Evolutionary conservation across 2,329 filamentous ascomycete species (phyloP).

Genomic region (Metarhizium album): DNA sequence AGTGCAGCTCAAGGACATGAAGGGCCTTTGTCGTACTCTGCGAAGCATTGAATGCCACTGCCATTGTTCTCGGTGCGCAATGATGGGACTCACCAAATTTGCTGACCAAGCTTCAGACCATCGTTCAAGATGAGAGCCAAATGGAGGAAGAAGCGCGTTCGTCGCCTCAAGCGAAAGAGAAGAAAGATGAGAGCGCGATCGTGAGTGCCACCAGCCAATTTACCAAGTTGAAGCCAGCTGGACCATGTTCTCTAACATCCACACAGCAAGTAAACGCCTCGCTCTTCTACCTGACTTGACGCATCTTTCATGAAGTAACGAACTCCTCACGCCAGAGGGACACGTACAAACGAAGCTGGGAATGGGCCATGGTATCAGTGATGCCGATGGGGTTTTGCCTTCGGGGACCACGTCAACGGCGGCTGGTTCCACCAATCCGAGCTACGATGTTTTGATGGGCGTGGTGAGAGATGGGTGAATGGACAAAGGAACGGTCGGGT

Average conservation of each 20-base stretch:
- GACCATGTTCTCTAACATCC: constrained; percentile 21
- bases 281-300: constrained; percentile 45
- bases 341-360: constrained; percentile 13
- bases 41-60: not conserved
- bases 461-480: constrained; percentile 21
- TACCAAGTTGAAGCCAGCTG: not conserved
- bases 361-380: constrained; percentile 6
- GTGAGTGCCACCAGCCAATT: constrained; percentile 47
- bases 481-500: constrained; percentile 23
- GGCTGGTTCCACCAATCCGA: constrained; percentile 5
- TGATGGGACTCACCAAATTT: not conserved
- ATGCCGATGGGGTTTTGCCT: constrained; percentile 14
- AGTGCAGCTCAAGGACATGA: not conserved
- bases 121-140: constrained; percentile 76
- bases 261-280: constrained; percentile 57
- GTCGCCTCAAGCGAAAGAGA: constrained; percentile 99
- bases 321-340: constrained; percentile 21
- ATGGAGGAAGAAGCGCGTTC: constrained; percentile 99
- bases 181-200: constrained; percentile 98
- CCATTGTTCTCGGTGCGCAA: not conserved
- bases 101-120: constrained; percentile 7
- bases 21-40: not conserved
- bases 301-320: constrained; percentile 31
- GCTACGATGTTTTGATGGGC: constrained; percentile 13
- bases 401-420: constrained; percentile 7